Conservation (phyloP, 768 basidiomycete species). For the Termitomyces heimii region DNA sequence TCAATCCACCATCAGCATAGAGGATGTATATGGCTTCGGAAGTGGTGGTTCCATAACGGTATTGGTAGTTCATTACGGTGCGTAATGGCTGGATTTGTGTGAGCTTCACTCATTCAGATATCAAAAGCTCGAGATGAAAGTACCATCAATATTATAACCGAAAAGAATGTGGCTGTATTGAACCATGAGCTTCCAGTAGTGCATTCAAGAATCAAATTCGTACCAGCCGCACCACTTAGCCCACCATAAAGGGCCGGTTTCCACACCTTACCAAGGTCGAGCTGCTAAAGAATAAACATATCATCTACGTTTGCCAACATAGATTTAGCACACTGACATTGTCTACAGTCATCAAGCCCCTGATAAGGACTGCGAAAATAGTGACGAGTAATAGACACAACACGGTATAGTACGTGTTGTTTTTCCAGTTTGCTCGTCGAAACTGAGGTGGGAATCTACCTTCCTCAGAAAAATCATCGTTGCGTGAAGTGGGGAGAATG, state of each 20-base stretch:
- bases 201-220: slow-evolving; percentile 2
- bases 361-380: slow-evolving; percentile 48
- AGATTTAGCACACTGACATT: slow-evolving; percentile 51
- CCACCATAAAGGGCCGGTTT: slow-evolving; percentile 86
- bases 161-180: slow-evolving; percentile 81
- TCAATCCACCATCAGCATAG: slow-evolving; percentile 72
- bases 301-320: background rate
- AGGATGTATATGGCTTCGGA: slow-evolving; percentile 60
- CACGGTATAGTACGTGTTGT: slow-evolving; percentile 22
- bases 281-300: slow-evolving; percentile 37
- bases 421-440: slow-evolving; percentile 13
- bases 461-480: background rate
- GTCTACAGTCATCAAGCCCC: slow-evolving; percentile 62
- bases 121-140: background rate
- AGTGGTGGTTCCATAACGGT: slow-evolving; percentile 74
- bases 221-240: slow-evolving; percentile 80
- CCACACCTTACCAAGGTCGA: slow-evolving; percentile 72
- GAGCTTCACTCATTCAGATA: background rate
- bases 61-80: slow-evolving; percentile 97
- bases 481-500: background rate
- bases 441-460: background rate
- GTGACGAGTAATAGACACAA: slow-evolving; percentile 30
- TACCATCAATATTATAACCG: slow-evolving; percentile 85
- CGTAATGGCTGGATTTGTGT: slow-evolving; percentile 55
- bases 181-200: background rate